These are phyloP conservation scores for Lactuca saligna DNA, from an alignment of 129 eudicot genomes.

Conservation along the genomic window DNA sequence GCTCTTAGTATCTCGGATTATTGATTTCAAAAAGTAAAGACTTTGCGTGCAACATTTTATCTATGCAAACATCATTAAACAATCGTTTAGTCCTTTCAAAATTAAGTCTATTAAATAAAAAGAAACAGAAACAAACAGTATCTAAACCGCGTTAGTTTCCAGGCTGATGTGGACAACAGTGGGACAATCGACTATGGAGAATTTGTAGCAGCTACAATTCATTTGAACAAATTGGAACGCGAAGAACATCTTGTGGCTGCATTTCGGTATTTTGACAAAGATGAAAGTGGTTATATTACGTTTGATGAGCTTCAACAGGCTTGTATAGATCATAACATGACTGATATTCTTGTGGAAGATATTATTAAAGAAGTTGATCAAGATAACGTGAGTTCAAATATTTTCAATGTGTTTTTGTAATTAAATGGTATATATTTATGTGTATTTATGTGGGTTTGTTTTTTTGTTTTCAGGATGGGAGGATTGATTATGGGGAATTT, in stretches of 20 bases:
- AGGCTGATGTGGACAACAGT: slow-evolving; percentile 88
- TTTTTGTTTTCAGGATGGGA: slow-evolving; percentile 44
- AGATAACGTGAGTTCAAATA: slow-evolving; percentile 65
- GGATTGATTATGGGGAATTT: slow-evolving; percentile 87
- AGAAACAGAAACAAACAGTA: no score
- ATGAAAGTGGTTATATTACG: slow-evolving; percentile 87
- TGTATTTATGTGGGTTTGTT: neutral
- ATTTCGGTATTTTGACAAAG: slow-evolving; percentile 80
- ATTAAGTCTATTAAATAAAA: neutral
- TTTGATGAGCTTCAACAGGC: slow-evolving; percentile 93
- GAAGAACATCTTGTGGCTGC: slow-evolving; percentile 91
- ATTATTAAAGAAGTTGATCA: slow-evolving; percentile 86
- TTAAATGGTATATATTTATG: slow-evolving; percentile 1
- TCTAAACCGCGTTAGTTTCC: slow-evolving; percentile 24
- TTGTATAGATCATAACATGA: slow-evolving; percentile 69
- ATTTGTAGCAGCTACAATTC: slow-evolving; percentile 83
- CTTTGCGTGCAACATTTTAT: neutral
- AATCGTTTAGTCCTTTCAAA: neutral
- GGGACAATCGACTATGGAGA: slow-evolving; percentile 93
- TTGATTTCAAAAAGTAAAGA: no score
- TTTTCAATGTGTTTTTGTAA: neutral
- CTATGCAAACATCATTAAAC: no score
- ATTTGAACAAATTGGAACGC: slow-evolving; percentile 81
- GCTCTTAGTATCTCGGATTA: neutral
- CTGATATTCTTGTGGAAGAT: slow-evolving; percentile 65